Evolutionary conservation across 352 stramenopile species (phyloP).

Genomic region (Phytophthora citricola): DNA sequence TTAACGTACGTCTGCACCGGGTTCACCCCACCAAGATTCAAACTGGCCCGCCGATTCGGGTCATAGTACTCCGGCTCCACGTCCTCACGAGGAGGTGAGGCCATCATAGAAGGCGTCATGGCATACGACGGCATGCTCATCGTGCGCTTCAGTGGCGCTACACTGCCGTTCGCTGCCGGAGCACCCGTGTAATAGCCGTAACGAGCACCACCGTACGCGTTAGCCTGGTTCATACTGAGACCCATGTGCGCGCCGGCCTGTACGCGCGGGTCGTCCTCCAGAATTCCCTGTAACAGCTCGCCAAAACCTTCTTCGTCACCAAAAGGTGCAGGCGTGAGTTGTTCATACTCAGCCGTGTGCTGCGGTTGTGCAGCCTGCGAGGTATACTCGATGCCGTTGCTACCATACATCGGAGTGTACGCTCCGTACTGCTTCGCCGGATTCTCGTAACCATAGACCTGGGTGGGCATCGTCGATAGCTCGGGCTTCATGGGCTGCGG

Average conservation of each 20-base stretch:
- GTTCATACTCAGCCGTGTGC: conserved; percentile 52
- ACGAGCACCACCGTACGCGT: conserved; percentile 19
- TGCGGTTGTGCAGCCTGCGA: conserved; percentile 21
- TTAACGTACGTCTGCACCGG: conserved; percentile 29
- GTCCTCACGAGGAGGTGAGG: conserved; percentile 22
- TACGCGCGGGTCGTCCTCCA: conserved; percentile 67
- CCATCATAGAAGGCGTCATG: conserved; percentile 28
- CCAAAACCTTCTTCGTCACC: conserved; percentile 73
- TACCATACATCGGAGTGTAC: conserved; percentile 37
- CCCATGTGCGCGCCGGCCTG: conserved; percentile 12
- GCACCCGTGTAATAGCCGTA: conserved; percentile 31
- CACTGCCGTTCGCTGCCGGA: conserved; percentile 10
- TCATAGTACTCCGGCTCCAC: conserved; percentile 39
- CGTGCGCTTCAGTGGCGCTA: conserved; percentile 41
- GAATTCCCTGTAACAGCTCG: conserved; percentile 74
- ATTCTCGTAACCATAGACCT: conserved; percentile 41
- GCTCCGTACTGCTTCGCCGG: conserved; percentile 32
- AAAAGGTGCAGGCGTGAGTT: conserved; percentile 59
- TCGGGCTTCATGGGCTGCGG: conserved; percentile 41
- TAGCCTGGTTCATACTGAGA: conserved; percentile 27
- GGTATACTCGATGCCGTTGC: conserved; percentile 39
- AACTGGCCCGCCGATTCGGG: conserved; percentile 28
- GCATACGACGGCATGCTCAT: conserved; percentile 49
- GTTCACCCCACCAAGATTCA: conserved; percentile 28
- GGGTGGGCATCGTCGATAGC: conserved; percentile 31